These are phyloP conservation scores for Fusarium tanahbumbuense DNA, from an alignment of 2,329 filamentous ascomycete genomes.

Conservation along the genomic window DNA sequence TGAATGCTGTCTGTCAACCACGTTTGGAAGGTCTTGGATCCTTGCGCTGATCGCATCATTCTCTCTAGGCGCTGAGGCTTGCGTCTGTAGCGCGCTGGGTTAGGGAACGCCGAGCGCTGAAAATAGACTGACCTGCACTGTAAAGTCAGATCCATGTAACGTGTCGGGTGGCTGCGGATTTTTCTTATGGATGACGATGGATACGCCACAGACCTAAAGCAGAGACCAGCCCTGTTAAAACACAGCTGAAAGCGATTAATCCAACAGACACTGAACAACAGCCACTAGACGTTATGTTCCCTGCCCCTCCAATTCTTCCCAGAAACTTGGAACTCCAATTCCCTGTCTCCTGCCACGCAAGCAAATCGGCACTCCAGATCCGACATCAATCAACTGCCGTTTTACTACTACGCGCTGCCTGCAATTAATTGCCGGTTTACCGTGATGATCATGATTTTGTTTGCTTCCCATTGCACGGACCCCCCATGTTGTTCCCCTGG, in stretches of 20 bases:
- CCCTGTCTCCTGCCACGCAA: slow-evolving; percentile 15
- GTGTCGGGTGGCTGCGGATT: neutral
- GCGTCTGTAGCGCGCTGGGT: neutral
- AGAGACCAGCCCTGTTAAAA: neutral
- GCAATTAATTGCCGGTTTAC: slow-evolving; percentile 3
- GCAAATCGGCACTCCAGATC: slow-evolving; percentile 19
- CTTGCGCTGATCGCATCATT: slow-evolving; percentile 7
- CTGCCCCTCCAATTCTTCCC: neutral
- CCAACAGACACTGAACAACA: neutral
- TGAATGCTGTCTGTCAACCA: neutral
- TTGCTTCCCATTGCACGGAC: neutral
- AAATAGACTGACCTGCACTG: neutral
- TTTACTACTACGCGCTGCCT: neutral
- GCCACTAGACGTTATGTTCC: too few relatives aligned
- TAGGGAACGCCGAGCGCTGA: neutral
- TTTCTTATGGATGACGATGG: neutral
- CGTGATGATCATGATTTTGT: slow-evolving; percentile 6
- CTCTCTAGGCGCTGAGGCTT: slow-evolving; percentile 1
- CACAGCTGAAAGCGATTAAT: neutral
- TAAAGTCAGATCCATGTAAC: slow-evolving; percentile 7
- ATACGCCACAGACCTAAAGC: slow-evolving; percentile 7
- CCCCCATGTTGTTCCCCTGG: neutral
- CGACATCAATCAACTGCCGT: neutral
- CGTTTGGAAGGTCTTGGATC: neutral
- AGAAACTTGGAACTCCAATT: slow-evolving; percentile 2